Percentiles rank a stretch among this genome's conserved stretches.
Evolutionary conservation across 352 stramenopile species (phyloP).

Genomic region (Pythium volutum): DNA sequence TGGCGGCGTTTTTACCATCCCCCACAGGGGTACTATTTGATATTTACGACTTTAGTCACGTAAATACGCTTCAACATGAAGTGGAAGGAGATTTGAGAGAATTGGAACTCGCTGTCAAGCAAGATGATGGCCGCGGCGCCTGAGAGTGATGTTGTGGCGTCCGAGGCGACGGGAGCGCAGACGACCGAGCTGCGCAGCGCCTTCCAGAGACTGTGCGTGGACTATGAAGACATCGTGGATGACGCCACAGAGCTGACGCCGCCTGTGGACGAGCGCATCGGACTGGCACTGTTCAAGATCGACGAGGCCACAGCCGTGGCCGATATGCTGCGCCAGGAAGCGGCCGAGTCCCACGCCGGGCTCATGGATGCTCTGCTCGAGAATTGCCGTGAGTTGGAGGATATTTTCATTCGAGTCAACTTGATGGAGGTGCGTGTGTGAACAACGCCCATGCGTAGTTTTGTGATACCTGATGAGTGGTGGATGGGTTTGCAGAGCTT

Average conservation of each 20-base stretch:
- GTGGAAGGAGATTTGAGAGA: background rate
- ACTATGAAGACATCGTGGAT: slow-evolving; percentile 74
- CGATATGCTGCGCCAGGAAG: slow-evolving; percentile 50
- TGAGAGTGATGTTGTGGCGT: background rate
- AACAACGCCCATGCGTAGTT: background rate
- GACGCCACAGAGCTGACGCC: slow-evolving; percentile 53
- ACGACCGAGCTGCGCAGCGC: slow-evolving; percentile 35
- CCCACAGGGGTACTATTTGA: background rate
- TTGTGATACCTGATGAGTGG: background rate
- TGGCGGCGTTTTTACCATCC: background rate
- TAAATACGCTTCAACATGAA: slow-evolving; percentile 27
- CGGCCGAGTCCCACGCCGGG: slow-evolving; percentile 41
- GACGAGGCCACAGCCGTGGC: slow-evolving; percentile 59
- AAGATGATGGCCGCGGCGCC: slow-evolving; percentile 16
- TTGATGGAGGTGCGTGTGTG: slow-evolving; percentile 58
- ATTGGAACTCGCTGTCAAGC: no score
- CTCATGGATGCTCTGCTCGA: slow-evolving; percentile 53
- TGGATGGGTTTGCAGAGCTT: slow-evolving; percentile 39
- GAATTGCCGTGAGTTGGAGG: slow-evolving; percentile 74
- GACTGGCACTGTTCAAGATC: slow-evolving; percentile 79
- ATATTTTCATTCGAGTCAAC: slow-evolving; percentile 74
- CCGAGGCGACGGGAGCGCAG: slow-evolving; percentile 4
- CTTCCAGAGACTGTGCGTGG: slow-evolving; percentile 52
- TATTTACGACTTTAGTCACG: background rate
- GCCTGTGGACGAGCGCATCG: slow-evolving; percentile 65